Percentiles rank a stretch among this genome's conserved stretches.
These are phyloP conservation scores for Parmelia sp. DNA, from an alignment of 495 filamentous ascomycete species.

Conservation along the genomic window DNA sequence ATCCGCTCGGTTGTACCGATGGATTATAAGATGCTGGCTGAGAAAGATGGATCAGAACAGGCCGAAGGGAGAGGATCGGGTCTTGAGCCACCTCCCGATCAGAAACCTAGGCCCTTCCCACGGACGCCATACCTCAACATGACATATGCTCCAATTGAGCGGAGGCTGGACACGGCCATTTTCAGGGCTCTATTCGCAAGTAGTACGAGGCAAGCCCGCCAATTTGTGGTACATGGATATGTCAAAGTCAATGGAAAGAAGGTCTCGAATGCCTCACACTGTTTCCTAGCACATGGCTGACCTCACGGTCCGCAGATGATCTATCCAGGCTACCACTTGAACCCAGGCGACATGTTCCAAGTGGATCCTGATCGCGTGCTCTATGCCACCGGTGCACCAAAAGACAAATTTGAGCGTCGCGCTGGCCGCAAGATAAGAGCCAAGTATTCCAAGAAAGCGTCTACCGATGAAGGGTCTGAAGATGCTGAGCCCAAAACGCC, in stretches of 20 bases:
- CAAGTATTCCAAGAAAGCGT: slow-evolving; percentile 28
- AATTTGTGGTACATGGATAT: slow-evolving; percentile 85
- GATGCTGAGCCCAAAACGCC: slow-evolving; percentile 20
- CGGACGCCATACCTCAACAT: slow-evolving; percentile 83
- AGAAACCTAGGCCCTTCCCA: slow-evolving; percentile 21
- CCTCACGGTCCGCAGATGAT: slow-evolving; percentile 59
- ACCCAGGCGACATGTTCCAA: slow-evolving; percentile 96
- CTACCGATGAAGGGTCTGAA: slow-evolving; percentile 26
- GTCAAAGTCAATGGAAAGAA: slow-evolving; percentile 96
- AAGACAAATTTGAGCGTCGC: slow-evolving; percentile 46
- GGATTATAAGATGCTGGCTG: slow-evolving; percentile 67
- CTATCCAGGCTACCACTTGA: slow-evolving; percentile 88
- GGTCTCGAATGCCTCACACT: slow-evolving; percentile 41
- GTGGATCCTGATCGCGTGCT: slow-evolving; percentile 85
- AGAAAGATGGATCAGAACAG: slow-evolving; percentile 68
- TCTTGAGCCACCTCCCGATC: slow-evolving; percentile 31
- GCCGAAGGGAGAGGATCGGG: slow-evolving; percentile 81
- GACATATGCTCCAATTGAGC: slow-evolving; percentile 84
- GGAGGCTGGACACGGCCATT: slow-evolving; percentile 84
- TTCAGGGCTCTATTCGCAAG: slow-evolving; percentile 91
- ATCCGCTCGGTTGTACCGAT: slow-evolving; percentile 78
- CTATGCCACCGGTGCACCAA: slow-evolving; percentile 73
- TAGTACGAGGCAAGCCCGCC: slow-evolving; percentile 87
- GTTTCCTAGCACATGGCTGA: neutral
- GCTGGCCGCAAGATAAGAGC: slow-evolving; percentile 32